Percentiles rank a stretch among this genome's conserved stretches.
Conservation (phyloP, 2,329 filamentous ascomycete genomes). For the Aspergillus arachidicola region DNA sequence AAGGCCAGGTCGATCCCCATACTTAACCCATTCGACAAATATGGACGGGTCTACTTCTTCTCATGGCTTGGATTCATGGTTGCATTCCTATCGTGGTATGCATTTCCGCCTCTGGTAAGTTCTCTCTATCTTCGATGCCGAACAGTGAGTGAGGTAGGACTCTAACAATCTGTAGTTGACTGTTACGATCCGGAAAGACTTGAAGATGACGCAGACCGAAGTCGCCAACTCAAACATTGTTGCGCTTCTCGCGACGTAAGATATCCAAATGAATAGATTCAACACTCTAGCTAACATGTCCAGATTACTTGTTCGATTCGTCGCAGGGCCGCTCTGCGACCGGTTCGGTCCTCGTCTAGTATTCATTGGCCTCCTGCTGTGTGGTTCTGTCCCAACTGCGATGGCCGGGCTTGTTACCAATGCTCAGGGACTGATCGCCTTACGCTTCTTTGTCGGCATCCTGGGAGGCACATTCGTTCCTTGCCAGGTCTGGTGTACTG, state of each 20-base stretch:
- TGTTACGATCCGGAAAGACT: conserved; percentile 77
- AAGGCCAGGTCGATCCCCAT: conserved; percentile 81
- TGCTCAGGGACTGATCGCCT: conserved; percentile 54
- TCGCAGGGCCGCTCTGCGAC: conserved; percentile 85
- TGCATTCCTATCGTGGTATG: conserved; percentile 88
- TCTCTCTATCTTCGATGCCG: not conserved
- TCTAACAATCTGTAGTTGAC: conserved; percentile 55
- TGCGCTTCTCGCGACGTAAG: conserved; percentile 70
- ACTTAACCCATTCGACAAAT: conserved; percentile 75
- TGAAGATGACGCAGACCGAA: conserved; percentile 69
- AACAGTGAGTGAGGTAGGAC: not conserved
- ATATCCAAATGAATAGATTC: not conserved
- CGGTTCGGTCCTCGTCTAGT: conserved; percentile 77
- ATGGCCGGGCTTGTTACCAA: conserved; percentile 76
- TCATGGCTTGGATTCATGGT: conserved; percentile 85
- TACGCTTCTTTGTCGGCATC: conserved; percentile 49
- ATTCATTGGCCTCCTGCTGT: conserved; percentile 75
- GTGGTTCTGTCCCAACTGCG: conserved; percentile 78
- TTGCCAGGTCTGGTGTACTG: conserved; percentile 90
- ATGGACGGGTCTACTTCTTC: conserved; percentile 89
- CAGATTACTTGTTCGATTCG: conserved; percentile 72
- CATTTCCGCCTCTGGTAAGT: conserved; percentile 80
- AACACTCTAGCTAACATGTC: conserved; percentile 1
- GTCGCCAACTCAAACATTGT: conserved; percentile 90
- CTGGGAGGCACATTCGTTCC: conserved; percentile 49